Evolutionary conservation across 2,329 filamentous ascomycete species (phyloP).

Genomic region (Sporothrix globosa): DNA sequence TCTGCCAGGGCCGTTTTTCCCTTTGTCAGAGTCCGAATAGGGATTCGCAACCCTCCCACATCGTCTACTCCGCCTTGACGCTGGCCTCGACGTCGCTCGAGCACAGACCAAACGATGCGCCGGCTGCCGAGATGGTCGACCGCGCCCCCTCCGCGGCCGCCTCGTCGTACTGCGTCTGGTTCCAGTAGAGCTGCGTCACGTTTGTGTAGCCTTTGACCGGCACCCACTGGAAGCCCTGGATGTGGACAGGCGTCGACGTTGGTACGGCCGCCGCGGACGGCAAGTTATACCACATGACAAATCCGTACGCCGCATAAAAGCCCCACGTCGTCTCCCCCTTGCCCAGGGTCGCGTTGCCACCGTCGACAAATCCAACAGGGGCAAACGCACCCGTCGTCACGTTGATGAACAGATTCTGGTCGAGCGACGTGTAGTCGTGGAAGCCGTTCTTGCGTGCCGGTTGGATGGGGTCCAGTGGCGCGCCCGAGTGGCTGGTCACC

Average conservation of each 20-base stretch:
- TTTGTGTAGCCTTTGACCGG: conserved; percentile 18
- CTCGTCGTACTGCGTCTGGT: conserved; percentile 35
- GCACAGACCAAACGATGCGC: conserved; percentile 26
- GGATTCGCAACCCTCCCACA: no score
- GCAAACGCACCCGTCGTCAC: conserved; percentile 30
- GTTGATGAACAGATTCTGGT: conserved; percentile 32
- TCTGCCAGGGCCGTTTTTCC: no score
- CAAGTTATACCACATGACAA: conserved; percentile 29
- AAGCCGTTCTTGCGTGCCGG: conserved; percentile 3
- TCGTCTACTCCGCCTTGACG: neutral
- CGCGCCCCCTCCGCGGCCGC: conserved; percentile 18
- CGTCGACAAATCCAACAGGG: conserved; percentile 32
- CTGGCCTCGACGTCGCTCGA: neutral
- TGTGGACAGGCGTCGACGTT: conserved; percentile 22
- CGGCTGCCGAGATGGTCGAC: neutral
- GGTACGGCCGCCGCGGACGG: neutral
- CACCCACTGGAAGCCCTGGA: conserved; percentile 34
- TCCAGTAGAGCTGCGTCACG: conserved; percentile 35
- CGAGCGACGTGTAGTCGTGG: conserved; percentile 30
- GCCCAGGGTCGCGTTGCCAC: conserved; percentile 31
- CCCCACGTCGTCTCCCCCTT: conserved; percentile 34
- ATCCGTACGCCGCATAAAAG: conserved; percentile 32
- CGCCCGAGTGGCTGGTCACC: conserved; percentile 20
- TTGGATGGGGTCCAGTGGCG: conserved; percentile 27
- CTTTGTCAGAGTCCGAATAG: no score